Evolutionary conservation across 148 eudicot species (phyloP), one percentile per base, ranked within the genome.

Genomic region (Cornus kousa): DNA sequence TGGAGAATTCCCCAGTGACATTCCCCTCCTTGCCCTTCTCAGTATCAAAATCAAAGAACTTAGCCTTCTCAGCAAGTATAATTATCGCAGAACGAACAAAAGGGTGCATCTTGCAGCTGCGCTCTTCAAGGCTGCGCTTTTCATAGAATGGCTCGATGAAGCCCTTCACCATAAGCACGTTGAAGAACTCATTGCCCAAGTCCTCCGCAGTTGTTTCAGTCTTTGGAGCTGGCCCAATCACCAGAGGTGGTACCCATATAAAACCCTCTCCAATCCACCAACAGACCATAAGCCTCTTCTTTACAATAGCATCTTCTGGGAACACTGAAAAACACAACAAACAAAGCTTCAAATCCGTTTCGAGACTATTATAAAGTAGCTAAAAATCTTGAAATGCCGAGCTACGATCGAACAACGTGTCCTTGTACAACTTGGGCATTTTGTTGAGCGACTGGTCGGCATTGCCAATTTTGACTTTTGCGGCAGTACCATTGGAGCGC

Each of bases 261-360:
- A 80, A 78, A 8, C 84, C 88, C 39, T 88, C 88, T 17, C 81
- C 91, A 24, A 86, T 81, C 91, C 91, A 88, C 91, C 88, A 88
- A 74, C 77, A 84, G 3, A 84, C 8, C 74, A 86, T 53, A 9
- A 79, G 12, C 77, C 82, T 85, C 69, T 81, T 85, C 83, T 78
- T 83, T 43, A 87, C 74, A 6, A 12, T 50, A 10, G 11, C 55
- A 16, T 70, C n/a, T 68, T 77, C 67, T 0, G 83, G 83, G 74
- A 87, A 82, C 9, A 82, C 62, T 0, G 85, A 74, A 60, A 82
- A 80, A 57, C 85, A 78, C 9, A 87, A 77, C 43, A 84, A 43
- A 73, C 89, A 87, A 0, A 74, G 74, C 74, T 72, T 80, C 67
- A 74, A 37, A 8, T 80, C 78, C 1, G 0, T 4, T 0, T 13